phyloP scores from a whole-genome alignment of 176 grass and related monocot species.

The Otatea glauca region DNA sequence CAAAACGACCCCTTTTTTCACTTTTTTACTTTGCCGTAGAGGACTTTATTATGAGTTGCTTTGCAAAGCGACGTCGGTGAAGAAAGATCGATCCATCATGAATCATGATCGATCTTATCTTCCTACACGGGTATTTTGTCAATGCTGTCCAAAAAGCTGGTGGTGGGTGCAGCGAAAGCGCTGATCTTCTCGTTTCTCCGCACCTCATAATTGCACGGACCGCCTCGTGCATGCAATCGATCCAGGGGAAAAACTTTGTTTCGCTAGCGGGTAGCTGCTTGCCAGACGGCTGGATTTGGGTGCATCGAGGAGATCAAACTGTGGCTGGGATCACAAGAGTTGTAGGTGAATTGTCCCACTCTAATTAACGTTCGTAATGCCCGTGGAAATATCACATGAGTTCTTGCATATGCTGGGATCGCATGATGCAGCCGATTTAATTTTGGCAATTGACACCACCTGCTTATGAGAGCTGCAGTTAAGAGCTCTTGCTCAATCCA shows the following conservation, averaged over 20 bases:
- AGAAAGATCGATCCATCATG: neutral
- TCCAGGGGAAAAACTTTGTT: neutral
- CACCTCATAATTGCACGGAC: neutral
- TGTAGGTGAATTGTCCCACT: conserved; percentile 22
- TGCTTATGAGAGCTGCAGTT: neutral
- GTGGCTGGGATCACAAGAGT: neutral
- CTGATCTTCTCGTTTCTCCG: too few species aligned
- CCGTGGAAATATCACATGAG: neutral
- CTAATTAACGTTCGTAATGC: neutral
- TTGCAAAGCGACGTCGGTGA: neutral
- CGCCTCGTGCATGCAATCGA: neutral
- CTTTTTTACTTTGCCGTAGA: neutral
- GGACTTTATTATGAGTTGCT: neutral
- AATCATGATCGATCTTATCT: neutral
- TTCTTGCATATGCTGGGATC: neutral
- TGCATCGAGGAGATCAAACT: neutral
- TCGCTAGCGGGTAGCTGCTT: neutral
- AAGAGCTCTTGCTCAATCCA: neutral
- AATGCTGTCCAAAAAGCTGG: neutral
- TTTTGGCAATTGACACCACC: neutral
- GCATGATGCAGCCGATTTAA: neutral
- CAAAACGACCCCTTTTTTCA: neutral
- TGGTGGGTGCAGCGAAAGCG: neutral
- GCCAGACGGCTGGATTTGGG: neutral
- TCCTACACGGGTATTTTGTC: neutral